Evolutionary conservation across 306 rosid genomes (phyloP).

Genomic region (Mucuna pruriens): DNA sequence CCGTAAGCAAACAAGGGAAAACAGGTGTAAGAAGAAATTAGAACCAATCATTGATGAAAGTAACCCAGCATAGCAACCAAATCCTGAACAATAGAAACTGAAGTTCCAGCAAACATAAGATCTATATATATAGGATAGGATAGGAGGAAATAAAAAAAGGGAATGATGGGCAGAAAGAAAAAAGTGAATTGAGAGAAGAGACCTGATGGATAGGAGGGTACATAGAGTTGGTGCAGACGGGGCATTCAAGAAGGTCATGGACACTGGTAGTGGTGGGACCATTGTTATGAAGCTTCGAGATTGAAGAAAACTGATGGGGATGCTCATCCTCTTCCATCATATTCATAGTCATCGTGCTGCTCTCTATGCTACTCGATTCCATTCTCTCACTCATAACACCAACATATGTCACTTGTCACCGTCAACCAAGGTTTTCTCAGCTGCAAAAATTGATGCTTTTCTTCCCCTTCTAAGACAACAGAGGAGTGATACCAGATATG

Average conservation of each 20-base stretch:
- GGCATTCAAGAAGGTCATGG: constrained; percentile 83
- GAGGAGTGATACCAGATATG: background rate
- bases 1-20: constrained; percentile 24
- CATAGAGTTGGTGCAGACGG: constrained; percentile 79
- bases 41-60: constrained; percentile 5
- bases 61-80: background rate
- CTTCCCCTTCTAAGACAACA: constrained; percentile 29
- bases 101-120: constrained; percentile 32
- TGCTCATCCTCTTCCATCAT: constrained; percentile 63
- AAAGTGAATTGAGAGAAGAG: constrained; percentile 37
- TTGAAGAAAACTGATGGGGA: constrained; percentile 55
- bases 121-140: background rate
- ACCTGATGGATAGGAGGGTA: constrained; percentile 89
- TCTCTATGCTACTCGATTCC: constrained; percentile 57
- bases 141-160: background rate
- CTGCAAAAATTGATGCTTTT: constrained; percentile 39
- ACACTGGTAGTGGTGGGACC: constrained; percentile 60
- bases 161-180: background rate
- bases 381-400: constrained; percentile 41
- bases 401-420: too few species aligned
- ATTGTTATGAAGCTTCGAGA: constrained; percentile 56
- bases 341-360: constrained; percentile 50
- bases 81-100: constrained; percentile 27
- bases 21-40: background rate
- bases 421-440: too few species aligned